Conservation (phyloP, 441 rosid species). For the Erodium chrysanthum region DNA sequence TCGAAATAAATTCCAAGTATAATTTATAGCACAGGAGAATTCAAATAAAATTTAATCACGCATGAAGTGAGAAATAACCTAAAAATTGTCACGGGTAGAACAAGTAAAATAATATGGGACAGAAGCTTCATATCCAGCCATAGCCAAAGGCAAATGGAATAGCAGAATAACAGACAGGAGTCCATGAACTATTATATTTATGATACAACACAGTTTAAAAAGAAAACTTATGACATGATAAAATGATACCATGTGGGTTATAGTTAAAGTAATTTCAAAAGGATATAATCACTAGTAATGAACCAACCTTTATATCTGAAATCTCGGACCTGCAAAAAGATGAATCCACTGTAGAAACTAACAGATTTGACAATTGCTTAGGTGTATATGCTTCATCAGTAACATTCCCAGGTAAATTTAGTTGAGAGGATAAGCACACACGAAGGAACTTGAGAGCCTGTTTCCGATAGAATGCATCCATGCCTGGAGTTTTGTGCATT, state of each 20-base stretch:
- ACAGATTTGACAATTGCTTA: constrained; percentile 46
- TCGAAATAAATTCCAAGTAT: too few species aligned
- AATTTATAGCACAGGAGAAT: too few species aligned
- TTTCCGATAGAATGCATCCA: constrained; percentile 68
- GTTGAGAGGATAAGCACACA: constrained; percentile 88
- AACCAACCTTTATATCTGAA: constrained; percentile 65
- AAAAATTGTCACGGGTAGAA: too few species aligned
- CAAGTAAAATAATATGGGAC: not conserved
- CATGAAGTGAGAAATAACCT: too few species aligned
- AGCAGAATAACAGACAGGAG: not conserved
- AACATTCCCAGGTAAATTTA: constrained; percentile 82
- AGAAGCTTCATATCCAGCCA: not conserved
- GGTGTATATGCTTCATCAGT: constrained; percentile 58
- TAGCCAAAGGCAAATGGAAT: not conserved
- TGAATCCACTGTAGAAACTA: constrained; percentile 60
- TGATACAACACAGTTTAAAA: not conserved
- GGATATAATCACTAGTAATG: not conserved
- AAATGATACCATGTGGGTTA: not conserved
- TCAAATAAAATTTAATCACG: too few species aligned
- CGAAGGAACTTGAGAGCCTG: constrained; percentile 85
- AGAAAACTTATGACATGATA: not conserved
- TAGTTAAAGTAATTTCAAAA: not conserved
- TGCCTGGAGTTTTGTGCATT: constrained; percentile 43
- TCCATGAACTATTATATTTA: not conserved
- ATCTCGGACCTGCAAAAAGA: constrained; percentile 67